phyloP scores from a whole-genome alignment of 2,329 filamentous ascomycete genomes.

The Ophioceras dolichostomum region DNA sequence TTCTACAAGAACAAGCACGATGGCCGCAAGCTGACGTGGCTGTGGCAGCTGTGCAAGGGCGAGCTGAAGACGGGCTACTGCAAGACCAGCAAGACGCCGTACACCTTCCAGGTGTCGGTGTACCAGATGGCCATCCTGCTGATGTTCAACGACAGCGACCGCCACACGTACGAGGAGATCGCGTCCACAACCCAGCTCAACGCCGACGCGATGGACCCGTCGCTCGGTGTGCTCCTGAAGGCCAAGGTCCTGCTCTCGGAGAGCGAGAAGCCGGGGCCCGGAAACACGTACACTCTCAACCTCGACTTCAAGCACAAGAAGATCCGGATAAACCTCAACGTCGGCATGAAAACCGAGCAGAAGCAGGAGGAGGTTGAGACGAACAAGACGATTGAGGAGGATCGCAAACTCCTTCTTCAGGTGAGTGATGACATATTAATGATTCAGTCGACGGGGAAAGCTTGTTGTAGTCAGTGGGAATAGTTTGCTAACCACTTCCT shows the following conservation, averaged over 20 bases:
- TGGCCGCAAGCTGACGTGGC: conserved; percentile 90
- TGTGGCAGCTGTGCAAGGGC: conserved; percentile 97
- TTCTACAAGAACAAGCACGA: conserved; percentile 97
- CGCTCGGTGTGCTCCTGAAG: conserved; percentile 77
- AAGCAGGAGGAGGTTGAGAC: conserved; percentile 96
- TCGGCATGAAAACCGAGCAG: conserved; percentile 86
- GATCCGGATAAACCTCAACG: conserved; percentile 91
- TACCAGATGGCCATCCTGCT: conserved; percentile 96
- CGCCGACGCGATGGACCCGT: conserved; percentile 75
- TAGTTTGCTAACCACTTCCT: conserved; percentile 3
- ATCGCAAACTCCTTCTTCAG: conserved; percentile 91
- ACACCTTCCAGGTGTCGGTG: conserved; percentile 93
- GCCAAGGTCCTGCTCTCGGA: conserved; percentile 70
- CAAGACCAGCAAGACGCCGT: conserved; percentile 79
- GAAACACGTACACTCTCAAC: conserved; percentile 75
- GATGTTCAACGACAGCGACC: conserved; percentile 86
- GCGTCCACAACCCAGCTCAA: conserved; percentile 67
- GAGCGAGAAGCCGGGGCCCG: conserved; percentile 62
- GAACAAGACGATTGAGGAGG: conserved; percentile 98
- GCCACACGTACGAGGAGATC: conserved; percentile 79
- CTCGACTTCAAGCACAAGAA: conserved; percentile 98
- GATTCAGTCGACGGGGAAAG: conserved; percentile 2
- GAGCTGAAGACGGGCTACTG: conserved; percentile 91
- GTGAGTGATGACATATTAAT: no score
- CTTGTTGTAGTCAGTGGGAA: background rate